Conservation (phyloP, 345 rosid species). For the Murraya koenigii region DNA sequence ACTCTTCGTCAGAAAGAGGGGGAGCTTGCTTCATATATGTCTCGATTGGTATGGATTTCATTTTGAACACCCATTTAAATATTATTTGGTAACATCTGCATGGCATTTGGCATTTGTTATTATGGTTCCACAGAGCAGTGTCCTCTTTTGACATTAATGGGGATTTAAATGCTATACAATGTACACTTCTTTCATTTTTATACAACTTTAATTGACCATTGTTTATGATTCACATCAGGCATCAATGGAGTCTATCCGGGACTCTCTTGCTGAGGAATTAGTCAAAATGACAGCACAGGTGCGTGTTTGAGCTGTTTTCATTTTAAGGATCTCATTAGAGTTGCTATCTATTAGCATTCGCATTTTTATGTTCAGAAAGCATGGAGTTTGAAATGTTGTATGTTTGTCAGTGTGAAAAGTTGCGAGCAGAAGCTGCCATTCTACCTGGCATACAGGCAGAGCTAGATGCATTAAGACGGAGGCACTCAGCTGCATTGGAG, state of each 20-base stretch:
- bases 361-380: conserved; percentile 2
- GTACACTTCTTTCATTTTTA: background rate
- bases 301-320: conserved; percentile 12
- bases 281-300: conserved; percentile 96
- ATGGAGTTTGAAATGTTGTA: conserved; percentile 13
- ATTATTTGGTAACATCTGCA: background rate
- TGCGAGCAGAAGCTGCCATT: conserved; percentile 63
- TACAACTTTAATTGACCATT: conserved; percentile 5
- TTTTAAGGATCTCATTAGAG: background rate
- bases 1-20: conserved; percentile 99
- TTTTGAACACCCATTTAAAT: conserved; percentile 8
- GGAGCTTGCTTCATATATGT: conserved; percentile 93
- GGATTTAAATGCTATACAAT: background rate
- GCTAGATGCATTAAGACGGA: conserved; percentile 85
- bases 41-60: conserved; percentile 76
- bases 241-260: conserved; percentile 94
- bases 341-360: background rate
- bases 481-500: conserved; percentile 97
- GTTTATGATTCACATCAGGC: conserved; percentile 40
- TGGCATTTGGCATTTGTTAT: background rate
- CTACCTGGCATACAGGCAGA: conserved; percentile 87
- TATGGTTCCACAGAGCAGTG: background rate
- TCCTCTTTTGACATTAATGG: background rate
- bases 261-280: conserved; percentile 95
- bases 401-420: conserved; percentile 76